These are phyloP conservation scores for Xylaria acuta DNA, from an alignment of 495 filamentous ascomycete genomes.

Conservation along the genomic window DNA sequence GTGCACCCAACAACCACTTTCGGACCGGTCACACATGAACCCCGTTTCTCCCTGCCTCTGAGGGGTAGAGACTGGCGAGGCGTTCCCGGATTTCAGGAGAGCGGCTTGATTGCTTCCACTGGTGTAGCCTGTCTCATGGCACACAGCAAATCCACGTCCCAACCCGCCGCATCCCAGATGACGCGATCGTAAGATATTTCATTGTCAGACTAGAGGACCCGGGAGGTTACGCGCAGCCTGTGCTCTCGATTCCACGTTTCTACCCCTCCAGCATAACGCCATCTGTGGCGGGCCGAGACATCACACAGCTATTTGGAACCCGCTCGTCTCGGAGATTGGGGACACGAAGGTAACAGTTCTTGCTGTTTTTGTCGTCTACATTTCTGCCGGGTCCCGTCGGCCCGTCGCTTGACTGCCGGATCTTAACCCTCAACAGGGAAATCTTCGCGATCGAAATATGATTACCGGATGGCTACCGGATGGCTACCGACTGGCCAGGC, in stretches of 20 bases:
- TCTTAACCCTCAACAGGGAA: slow-evolving; percentile 39
- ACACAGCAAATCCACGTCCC: slow-evolving; percentile 14
- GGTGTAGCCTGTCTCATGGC: slow-evolving; percentile 3
- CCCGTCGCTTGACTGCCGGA: slow-evolving; percentile 39
- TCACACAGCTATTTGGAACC: slow-evolving; percentile 7
- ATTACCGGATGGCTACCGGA: background rate
- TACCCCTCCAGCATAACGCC: slow-evolving; percentile 6
- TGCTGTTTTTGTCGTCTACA: background rate
- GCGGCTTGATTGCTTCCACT: slow-evolving; percentile 10
- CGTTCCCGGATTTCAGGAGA: slow-evolving; percentile 7
- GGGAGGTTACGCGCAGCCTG: slow-evolving; percentile 16
- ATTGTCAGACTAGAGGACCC: background rate
- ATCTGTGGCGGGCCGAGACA: slow-evolving; percentile 24
- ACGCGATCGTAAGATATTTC: slow-evolving; percentile 26
- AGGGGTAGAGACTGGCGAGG: slow-evolving; percentile 22
- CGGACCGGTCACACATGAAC: slow-evolving; percentile 10
- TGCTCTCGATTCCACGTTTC: slow-evolving; percentile 26
- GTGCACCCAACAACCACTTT: slow-evolving; percentile 9
- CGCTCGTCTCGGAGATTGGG: slow-evolving; percentile 21
- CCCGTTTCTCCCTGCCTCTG: slow-evolving; percentile 9
- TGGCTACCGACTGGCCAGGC: background rate
- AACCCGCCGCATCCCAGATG: background rate
- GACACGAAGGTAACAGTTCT: background rate
- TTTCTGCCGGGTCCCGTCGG: slow-evolving; percentile 35
- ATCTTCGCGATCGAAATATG: slow-evolving; percentile 34